These are phyloP conservation scores for Epichloe festucae DNA, from an alignment of 2,329 filamentous ascomycete genomes.

Conservation along the genomic window DNA sequence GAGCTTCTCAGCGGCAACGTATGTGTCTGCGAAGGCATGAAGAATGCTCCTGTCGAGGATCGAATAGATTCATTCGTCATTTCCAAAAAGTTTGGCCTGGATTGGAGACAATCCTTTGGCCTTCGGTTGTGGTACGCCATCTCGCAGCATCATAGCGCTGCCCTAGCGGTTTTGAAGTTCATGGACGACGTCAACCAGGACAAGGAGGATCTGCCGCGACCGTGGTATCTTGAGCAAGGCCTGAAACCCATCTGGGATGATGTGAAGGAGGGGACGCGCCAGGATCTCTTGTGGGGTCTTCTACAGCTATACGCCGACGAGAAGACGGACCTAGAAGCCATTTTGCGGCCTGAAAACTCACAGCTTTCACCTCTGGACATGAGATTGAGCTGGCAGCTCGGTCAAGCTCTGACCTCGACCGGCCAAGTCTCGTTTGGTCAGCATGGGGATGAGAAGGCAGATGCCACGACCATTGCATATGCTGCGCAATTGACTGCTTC, in stretches of 20 bases:
- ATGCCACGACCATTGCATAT: slow-evolving; percentile 54
- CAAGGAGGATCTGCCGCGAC: slow-evolving; percentile 57
- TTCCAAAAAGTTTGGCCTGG: slow-evolving; percentile 71
- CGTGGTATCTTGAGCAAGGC: slow-evolving; percentile 54
- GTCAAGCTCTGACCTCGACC: slow-evolving; percentile 46
- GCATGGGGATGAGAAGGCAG: slow-evolving; percentile 45
- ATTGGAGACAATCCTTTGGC: slow-evolving; percentile 90
- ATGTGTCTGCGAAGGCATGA: slow-evolving; percentile 69
- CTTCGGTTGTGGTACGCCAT: slow-evolving; percentile 83
- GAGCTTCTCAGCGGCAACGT: slow-evolving; percentile 81
- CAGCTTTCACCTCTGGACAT: slow-evolving; percentile 63
- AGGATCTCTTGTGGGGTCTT: slow-evolving; percentile 79
- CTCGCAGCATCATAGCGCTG: slow-evolving; percentile 52
- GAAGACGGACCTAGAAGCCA: slow-evolving; percentile 47
- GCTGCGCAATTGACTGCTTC: slow-evolving; percentile 48
- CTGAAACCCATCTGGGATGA: slow-evolving; percentile 49
- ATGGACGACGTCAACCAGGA: slow-evolving; percentile 58
- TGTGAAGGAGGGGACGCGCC: slow-evolving; percentile 40
- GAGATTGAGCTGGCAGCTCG: slow-evolving; percentile 74
- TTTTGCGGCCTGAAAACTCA: slow-evolving; percentile 64
- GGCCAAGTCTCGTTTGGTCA: slow-evolving; percentile 39
- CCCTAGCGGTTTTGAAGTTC: slow-evolving; percentile 61
- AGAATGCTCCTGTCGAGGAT: slow-evolving; percentile 62
- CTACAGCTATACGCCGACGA: slow-evolving; percentile 65
- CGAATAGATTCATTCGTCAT: slow-evolving; percentile 69